Base-by-base conservation (phyloP, 768 basidiomycete species). In the Mycena pura region DNA sequence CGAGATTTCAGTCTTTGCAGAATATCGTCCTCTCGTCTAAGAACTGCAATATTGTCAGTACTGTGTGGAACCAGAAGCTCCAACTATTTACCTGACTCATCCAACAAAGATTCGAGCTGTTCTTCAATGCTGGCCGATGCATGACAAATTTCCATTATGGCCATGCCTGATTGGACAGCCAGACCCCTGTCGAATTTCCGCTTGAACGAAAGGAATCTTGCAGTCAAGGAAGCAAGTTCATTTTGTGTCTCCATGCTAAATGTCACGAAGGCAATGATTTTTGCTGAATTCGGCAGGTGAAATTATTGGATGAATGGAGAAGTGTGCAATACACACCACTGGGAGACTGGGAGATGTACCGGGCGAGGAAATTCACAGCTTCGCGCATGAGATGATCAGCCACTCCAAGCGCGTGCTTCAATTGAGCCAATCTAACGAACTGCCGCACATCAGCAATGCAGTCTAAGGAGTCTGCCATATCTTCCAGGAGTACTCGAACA, bases 181-280 rank as follows among this genome's bases (percentile, higher is more conserved):
- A 71, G 31, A 13, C 72, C 72, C 7, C 69, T 64, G 49, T 70
- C 69, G 40, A 71, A 71, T 48, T 70, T 66, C 14, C 63, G 29
- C 46, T 69, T 64, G 53, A 72, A 70, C 2, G 59, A 58, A 5
- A 52, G 34, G 45, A 62, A 70, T 28, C 56, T 54, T 40, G 55
- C 56, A n/a, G 57, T 63, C 10, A 73, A 57, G 4, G 51, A 32
- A 24, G 64, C 68, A 17, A 70, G 48, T 45, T 68, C 55, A 13
- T 69, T 60, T 15, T 45, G 45, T n/a, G 22, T 57, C 21, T 39
- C 19, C 15, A 1, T 24, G 27, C 45, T 36, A 17, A 46, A 19
- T 15, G 25, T 48, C 2, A n/a, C n/a, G n/a, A 57, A n/a, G 2
- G 45, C 46, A 21, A 48, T 15, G 32, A 47, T 13, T 36, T 17